Base-by-base conservation (phyloP, 2,329 filamentous ascomycete species). In the Sporothrix schenckii region DNA sequence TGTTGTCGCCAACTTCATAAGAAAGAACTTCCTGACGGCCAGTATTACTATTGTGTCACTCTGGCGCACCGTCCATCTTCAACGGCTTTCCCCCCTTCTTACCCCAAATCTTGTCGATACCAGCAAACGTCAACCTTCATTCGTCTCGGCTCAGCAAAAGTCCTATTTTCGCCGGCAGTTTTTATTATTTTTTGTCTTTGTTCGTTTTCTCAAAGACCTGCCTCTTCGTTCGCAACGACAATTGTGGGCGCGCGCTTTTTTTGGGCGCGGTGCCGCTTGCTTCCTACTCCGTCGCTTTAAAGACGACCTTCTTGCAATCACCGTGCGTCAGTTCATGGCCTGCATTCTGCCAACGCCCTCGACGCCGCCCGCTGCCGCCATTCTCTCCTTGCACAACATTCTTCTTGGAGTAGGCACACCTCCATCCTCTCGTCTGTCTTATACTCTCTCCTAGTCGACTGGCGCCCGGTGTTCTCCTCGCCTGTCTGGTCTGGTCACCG, bases 61-160 rank as follows among this genome's bases (percentile, higher is more conserved):
- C n/a, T 27, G 58, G 58, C 14, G 56, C 34, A 44, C 56, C 34
- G n/a, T 4, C 56, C 41, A 61, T n/a, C 16, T 21, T 27, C 21
- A 49, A 27, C 61, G 10, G 44, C 58, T 39, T 56, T 30, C 16
- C 58, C 41, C 58, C 41, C 30, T 60, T 60, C 56, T 53, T 66
- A 66, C 63, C 47, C 63, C 44, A 52, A 66, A 14, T 21, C 2
- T 10, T 16, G 44, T 65, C 61, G 61, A 65, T 14, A 50, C 30
- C 61, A 50, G 60, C 60, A 50, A 65, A 65, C 24, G 34, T 9
- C 10, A 21, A 49, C 30, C 30, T 13, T 9, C 39, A n/a, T 21
- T 14, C 44, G 21, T 11, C 39, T 47, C 58, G 7, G 14, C 39
- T 16, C n/a, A 19, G 4, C 39, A 24, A 39, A 19, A 6, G 14